Percentiles rank a stretch among this genome's conserved stretches.
These are phyloP conservation scores for Ashbya aceris DNA, from an alignment of 1,139 yeast species.

Conservation along the genomic window DNA sequence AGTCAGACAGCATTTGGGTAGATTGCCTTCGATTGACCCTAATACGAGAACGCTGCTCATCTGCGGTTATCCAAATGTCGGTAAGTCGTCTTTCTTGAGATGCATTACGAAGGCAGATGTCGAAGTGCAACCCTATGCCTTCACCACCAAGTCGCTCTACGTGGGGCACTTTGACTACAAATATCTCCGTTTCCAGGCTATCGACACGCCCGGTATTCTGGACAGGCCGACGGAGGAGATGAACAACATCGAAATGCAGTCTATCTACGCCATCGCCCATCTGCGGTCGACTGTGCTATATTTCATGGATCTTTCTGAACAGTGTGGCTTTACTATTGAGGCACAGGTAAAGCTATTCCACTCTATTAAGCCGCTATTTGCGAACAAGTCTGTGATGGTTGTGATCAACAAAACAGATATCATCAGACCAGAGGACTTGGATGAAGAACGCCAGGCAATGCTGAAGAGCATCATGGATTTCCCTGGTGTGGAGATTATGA, in stretches of 20 bases:
- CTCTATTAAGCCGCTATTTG: slow-evolving; percentile 92
- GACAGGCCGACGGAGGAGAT: slow-evolving; percentile 99
- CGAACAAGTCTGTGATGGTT: slow-evolving; percentile 91
- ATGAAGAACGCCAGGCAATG: slow-evolving; percentile 62
- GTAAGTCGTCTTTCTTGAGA: slow-evolving; percentile 89
- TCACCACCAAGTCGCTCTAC: slow-evolving; percentile 89
- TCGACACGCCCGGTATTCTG: slow-evolving; percentile 97
- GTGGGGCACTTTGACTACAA: slow-evolving; percentile 98
- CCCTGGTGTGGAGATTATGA: slow-evolving; percentile 86
- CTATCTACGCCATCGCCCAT: slow-evolving; percentile 97
- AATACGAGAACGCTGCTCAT: slow-evolving; percentile 93
- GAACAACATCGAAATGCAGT: slow-evolving; percentile 99
- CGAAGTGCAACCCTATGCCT: slow-evolving; percentile 98
- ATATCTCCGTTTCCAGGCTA: slow-evolving; percentile 94
- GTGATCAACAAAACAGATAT: slow-evolving; percentile 94
- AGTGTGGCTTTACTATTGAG: slow-evolving; percentile 96
- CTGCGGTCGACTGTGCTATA: slow-evolving; percentile 91
- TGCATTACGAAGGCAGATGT: slow-evolving; percentile 97
- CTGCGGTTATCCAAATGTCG: slow-evolving; percentile 98
- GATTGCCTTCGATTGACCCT: slow-evolving; percentile 97
- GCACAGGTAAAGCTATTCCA: slow-evolving; percentile 96
- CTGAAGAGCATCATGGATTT: slow-evolving; percentile 51
- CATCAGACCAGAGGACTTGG: slow-evolving; percentile 74
- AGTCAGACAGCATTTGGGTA: slow-evolving; percentile 97
- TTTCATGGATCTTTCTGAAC: slow-evolving; percentile 97